Conservation (phyloP, 805 yeast genomes). For the Candida broadrunensis region DNA sequence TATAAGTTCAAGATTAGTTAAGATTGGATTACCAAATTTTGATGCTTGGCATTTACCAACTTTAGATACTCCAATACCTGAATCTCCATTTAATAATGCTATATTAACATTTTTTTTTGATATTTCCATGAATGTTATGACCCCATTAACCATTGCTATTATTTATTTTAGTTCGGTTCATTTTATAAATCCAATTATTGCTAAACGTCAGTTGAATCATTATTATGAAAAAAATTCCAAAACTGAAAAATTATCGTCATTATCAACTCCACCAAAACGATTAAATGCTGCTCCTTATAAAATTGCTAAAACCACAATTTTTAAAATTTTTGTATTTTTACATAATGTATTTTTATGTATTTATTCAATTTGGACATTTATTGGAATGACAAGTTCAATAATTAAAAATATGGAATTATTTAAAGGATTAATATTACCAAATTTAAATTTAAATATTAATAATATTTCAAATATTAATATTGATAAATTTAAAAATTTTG, state of each 20-base stretch:
- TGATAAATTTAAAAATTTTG: conserved; percentile 18
- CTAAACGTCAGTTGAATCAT: conserved; percentile 42
- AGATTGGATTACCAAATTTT: conserved; percentile 33
- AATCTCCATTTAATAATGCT: conserved; percentile 30
- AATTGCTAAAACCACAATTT: conserved; percentile 42
- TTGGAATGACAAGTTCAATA: conserved; percentile 60
- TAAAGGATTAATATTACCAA: conserved; percentile 10
- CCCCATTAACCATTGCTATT: conserved; percentile 57
- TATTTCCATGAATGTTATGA: conserved; percentile 43
- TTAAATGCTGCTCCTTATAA: conserved; percentile 53
- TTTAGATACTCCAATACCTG: conserved; percentile 26
- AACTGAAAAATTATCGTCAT: neutral
- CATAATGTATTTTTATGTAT: conserved; percentile 62
- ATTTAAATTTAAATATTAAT: conserved; percentile 1
- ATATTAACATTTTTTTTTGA: conserved; percentile 34
- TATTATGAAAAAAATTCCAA: conserved; percentile 7
- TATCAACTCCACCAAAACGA: conserved; percentile 3
- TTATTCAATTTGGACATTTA: conserved; percentile 70
- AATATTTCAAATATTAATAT: conserved; percentile 1
- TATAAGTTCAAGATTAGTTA: conserved; percentile 13
- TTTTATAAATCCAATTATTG: conserved; percentile 44
- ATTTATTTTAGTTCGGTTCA: conserved; percentile 61
- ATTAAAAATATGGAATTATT: conserved; percentile 31
- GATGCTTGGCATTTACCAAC: conserved; percentile 30
- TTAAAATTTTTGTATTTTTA: conserved; percentile 53